A percentile compares a stretch with the other conserved stretches of the same genome.
phyloP scores from a whole-genome alignment of 148 eudicot genomes.

The Bassia scoparia region DNA sequence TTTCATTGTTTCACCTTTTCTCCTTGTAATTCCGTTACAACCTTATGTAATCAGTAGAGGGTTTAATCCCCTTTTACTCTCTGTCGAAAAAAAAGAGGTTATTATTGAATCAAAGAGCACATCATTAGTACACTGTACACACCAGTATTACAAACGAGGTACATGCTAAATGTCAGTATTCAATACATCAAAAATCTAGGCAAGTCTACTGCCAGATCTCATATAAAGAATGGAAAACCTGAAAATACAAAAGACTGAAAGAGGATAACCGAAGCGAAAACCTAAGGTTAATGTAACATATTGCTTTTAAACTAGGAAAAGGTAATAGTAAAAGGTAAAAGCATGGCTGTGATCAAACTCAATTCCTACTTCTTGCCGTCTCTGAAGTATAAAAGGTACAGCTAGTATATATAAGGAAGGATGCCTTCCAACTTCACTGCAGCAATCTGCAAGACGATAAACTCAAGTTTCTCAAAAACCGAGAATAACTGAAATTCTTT shows the following conservation, averaged over 20 bases:
- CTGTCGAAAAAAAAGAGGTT: too few relatives aligned
- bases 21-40: too few relatives aligned
- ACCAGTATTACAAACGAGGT: neutral
- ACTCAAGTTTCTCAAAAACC: neutral
- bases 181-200: neutral
- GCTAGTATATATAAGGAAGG: neutral
- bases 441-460: neutral
- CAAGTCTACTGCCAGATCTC: too few relatives aligned
- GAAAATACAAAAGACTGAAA: neutral
- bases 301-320: neutral
- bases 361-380: neutral
- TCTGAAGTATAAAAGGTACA: neutral
- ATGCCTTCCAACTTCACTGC: neutral
- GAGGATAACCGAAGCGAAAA: neutral
- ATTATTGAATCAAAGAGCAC: neutral
- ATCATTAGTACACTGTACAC: neutral
- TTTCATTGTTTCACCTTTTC: too few relatives aligned
- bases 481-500: too few relatives aligned
- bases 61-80: too few relatives aligned
- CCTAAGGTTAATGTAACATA: neutral
- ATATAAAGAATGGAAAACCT: neutral
- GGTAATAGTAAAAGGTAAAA: neutral
- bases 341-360: neutral
- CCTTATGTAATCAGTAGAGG: too few relatives aligned
- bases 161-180: neutral